Percentiles rank a stretch among this genome's conserved stretches.
Conservation (phyloP, 345 rosid species). For the Abelmoschus esculentus region DNA sequence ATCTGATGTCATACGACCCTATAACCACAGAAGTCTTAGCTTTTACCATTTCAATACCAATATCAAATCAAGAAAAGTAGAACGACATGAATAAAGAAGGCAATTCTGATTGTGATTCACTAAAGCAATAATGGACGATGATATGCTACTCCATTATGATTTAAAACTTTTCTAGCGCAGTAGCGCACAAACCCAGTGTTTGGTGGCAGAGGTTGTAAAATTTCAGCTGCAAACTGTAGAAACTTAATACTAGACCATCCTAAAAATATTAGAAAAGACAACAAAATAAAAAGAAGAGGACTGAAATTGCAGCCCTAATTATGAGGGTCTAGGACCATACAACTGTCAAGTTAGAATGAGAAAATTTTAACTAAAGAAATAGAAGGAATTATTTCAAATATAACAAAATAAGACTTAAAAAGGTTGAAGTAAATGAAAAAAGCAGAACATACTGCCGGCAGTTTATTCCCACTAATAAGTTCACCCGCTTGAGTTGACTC, state of each 20-base stretch:
- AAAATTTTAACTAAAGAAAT: background rate
- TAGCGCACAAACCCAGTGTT: background rate
- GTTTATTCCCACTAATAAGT: constrained; percentile 36
- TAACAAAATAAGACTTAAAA: constrained; percentile 5
- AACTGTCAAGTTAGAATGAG: background rate
- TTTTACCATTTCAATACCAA: background rate
- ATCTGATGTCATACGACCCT: constrained; percentile 79
- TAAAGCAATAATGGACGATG: background rate
- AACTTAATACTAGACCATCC: background rate
- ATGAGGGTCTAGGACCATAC: background rate
- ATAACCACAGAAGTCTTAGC: constrained; percentile 11
- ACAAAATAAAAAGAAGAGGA: background rate
- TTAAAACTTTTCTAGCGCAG: background rate
- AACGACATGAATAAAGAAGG: background rate
- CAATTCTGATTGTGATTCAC: background rate
- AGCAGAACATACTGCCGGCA: constrained; percentile 28
- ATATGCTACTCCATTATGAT: background rate
- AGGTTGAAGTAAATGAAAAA: background rate
- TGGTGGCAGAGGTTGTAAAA: background rate
- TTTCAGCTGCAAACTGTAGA: background rate
- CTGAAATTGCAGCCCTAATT: background rate
- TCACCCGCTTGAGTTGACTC: constrained; percentile 69
- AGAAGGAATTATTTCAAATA: background rate
- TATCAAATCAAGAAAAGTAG: background rate
- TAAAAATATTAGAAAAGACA: background rate